Percentiles rank a stretch among this genome's conserved stretches.
These are phyloP conservation scores for Podila horticola DNA, from an alignment of 192 early-diverging fungal genomes.

Conservation along the genomic window DNA sequence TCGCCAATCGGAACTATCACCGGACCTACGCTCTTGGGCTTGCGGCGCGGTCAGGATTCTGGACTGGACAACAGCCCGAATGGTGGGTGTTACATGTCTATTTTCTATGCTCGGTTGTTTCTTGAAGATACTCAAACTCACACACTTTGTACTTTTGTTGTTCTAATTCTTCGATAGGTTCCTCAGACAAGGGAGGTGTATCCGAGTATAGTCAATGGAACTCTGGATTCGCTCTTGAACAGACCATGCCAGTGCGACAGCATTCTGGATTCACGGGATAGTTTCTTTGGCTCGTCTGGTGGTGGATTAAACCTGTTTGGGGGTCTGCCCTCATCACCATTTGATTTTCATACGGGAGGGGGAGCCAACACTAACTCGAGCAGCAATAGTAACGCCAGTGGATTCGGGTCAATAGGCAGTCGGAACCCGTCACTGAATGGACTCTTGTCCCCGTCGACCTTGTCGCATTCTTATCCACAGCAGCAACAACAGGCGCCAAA, in stretches of 20 bases:
- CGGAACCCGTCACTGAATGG: neutral
- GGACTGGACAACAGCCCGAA: constrained; percentile 27
- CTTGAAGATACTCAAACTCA: neutral
- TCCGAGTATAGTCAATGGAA: constrained; percentile 53
- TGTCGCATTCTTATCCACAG: constrained; percentile 13
- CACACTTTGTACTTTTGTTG: neutral
- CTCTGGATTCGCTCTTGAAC: constrained; percentile 41
- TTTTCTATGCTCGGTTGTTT: neutral
- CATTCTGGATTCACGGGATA: constrained; percentile 27
- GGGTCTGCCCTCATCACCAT: neutral
- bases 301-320: neutral
- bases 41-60: constrained; percentile 23
- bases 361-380: neutral
- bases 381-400: neutral
- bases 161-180: neutral
- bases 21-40: constrained; percentile 19
- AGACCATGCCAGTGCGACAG: constrained; percentile 14
- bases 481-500: neutral
- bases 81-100: constrained; percentile 7
- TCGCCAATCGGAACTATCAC: constrained; percentile 47
- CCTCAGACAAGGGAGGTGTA: constrained; percentile 17
- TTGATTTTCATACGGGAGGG: neutral
- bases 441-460: too few relatives aligned
- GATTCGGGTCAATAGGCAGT: neutral
- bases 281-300: constrained; percentile 34